Percentiles rank a stretch among this genome's conserved stretches.
phyloP scores from a whole-genome alignment of 371 early-diverging fungal genomes.

The Syncephalastrum monosporum region DNA sequence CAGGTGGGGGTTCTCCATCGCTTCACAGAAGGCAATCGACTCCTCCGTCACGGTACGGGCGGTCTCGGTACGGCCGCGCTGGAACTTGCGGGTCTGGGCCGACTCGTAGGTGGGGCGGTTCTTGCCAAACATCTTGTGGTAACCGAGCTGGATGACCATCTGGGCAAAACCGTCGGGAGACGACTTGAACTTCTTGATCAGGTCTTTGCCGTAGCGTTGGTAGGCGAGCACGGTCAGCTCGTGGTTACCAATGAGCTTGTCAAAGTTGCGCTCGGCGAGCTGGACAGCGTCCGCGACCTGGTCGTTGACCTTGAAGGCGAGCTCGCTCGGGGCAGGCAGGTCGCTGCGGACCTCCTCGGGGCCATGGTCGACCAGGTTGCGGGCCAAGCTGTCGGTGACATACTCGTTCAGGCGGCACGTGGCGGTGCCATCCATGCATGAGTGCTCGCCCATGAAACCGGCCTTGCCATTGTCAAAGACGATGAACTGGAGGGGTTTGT shows the following conservation, averaged over 20 bases:
- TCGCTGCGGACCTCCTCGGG: constrained; percentile 38
- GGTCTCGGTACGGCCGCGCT: constrained; percentile 94
- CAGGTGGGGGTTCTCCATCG: constrained; percentile 74
- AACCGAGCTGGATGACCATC: constrained; percentile 95
- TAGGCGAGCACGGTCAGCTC: constrained; percentile 82
- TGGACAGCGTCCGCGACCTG: constrained; percentile 55
- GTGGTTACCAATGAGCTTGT: constrained; percentile 69
- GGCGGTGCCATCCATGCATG: constrained; percentile 96
- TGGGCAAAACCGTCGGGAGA: constrained; percentile 94
- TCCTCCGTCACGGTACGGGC: constrained; percentile 84
- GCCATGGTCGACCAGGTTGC: constrained; percentile 67
- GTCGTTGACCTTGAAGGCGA: constrained; percentile 69
- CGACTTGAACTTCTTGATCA: constrained; percentile 86
- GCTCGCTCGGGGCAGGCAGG: constrained; percentile 64
- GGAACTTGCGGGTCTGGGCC: constrained; percentile 89
- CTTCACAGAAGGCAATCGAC: constrained; percentile 77
- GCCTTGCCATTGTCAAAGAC: constrained; percentile 95
- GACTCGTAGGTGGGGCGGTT: constrained; percentile 89
- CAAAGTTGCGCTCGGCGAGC: constrained; percentile 71
- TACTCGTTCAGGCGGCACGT: constrained; percentile 78
- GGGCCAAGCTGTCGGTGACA: constrained; percentile 44
- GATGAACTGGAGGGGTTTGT: constrained; percentile 91
- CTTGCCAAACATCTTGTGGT: constrained; percentile 84
- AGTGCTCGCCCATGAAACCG: constrained; percentile 96
- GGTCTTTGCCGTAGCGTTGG: constrained; percentile 87